Evolutionary conservation across 805 yeast species (phyloP), one percentile per base, ranked within the genome.

Genomic region (Kregervanrija delftensis): DNA sequence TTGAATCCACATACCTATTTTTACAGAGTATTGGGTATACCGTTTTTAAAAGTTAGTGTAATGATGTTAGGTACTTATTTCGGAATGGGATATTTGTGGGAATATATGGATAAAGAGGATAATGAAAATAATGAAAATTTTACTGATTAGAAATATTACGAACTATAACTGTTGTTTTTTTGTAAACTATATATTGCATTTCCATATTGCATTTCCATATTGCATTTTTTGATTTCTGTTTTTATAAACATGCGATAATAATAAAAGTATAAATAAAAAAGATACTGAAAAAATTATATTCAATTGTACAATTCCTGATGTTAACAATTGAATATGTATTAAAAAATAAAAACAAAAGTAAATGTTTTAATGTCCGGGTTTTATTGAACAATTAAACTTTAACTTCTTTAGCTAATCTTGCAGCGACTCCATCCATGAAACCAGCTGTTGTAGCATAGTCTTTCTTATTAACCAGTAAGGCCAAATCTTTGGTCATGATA

Each of bases 401-500:
- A 39, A 58, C 43, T 31, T 49, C 37, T 31, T 55, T 55, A 14
- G 59, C 41, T 42, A 63, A 53, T 54, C 65, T 63, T 28, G 70
- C 71, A 52, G 83, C 82, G 55, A 86, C 93, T 35, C 89, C 88
- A 50, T 82, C 85, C 52, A 86, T 70, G 63, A 86, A 86, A 59
- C 83, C 90, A 48, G 79, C 75, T 43, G 91, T 85, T 49, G 84
- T 79, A 41, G 82, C 91, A 54, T 78, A 83, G 36, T 81, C 68
- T 9, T 71, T 66, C 65, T 86, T 74, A 56, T 75, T 72, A 41
- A 88, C 82, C 33, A 59, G 45, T 50, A 84, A 69, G 11, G 93
- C 91, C 61, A 85, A 73, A 61, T 85, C 93, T 62, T 85, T 85
- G 46, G 93, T 85, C 90, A 84, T 83, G 54, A 82, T 76, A 48